A percentile compares a stretch with the other conserved stretches of the same genome.
These are phyloP conservation scores for Cynanchum wilfordii DNA, from an alignment of 257 asterid species.

Conservation along the genomic window DNA sequence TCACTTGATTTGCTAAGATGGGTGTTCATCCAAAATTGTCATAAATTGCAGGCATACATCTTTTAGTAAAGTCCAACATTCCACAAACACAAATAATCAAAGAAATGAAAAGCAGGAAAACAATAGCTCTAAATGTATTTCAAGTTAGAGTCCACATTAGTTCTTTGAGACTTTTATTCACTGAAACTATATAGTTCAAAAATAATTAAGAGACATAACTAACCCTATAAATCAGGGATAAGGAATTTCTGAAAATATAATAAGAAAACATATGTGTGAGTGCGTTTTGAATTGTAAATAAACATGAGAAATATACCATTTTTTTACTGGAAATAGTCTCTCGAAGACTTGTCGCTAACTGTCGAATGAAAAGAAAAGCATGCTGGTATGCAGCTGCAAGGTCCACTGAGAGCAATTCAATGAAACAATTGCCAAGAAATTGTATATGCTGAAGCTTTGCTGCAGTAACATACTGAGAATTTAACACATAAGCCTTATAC, in stretches of 20 bases:
- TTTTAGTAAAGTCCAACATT: not conserved
- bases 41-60: not conserved
- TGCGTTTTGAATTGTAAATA: not conserved
- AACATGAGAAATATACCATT: slow-evolving; percentile 33
- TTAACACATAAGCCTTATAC: slow-evolving; percentile 83
- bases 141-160: not conserved
- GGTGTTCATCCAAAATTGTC: not conserved
- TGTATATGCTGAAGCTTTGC: slow-evolving; percentile 82
- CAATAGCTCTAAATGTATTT: not conserved
- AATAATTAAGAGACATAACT: not conserved
- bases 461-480: slow-evolving; percentile 69
- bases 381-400: slow-evolving; percentile 81
- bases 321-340: slow-evolving; percentile 62
- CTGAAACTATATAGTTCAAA: not conserved
- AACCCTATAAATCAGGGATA: not conserved
- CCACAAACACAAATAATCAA: not conserved
- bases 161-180: not conserved
- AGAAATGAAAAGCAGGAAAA: not conserved
- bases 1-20: not conserved
- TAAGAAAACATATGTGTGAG: not conserved
- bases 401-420: slow-evolving; percentile 67
- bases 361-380: slow-evolving; percentile 83
- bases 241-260: not conserved
- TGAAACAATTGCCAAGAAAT: slow-evolving; percentile 83
- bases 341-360: slow-evolving; percentile 73